Percentiles rank a stretch among this genome's conserved stretches.
phyloP scores from a whole-genome alignment of 805 yeast species.

The Vanderwaltozyma yarrowii region DNA sequence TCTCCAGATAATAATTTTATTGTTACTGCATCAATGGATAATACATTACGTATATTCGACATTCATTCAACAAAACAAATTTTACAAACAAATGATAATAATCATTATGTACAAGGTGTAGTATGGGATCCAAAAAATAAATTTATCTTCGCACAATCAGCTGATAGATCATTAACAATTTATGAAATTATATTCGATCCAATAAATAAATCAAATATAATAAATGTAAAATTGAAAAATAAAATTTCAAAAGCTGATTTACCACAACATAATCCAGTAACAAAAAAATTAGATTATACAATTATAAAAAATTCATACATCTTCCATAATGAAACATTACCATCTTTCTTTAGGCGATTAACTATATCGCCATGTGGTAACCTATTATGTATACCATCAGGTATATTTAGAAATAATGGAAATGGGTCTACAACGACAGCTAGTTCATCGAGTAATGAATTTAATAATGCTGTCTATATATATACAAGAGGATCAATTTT shows the following conservation, averaged over 20 bases:
- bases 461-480: constrained; percentile 64
- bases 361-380: constrained; percentile 87
- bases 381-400: constrained; percentile 68
- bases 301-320: constrained; percentile 18
- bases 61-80: constrained; percentile 26
- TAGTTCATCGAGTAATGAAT: no score
- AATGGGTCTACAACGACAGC: constrained; percentile 1
- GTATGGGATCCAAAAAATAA: constrained; percentile 86
- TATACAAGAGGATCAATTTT: constrained; percentile 59
- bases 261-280: constrained; percentile 1
- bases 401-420: constrained; percentile 37
- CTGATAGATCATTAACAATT: constrained; percentile 76
- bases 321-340: constrained; percentile 79
- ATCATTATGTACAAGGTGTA: constrained; percentile 91
- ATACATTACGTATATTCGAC: constrained; percentile 59
- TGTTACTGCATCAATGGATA: constrained; percentile 90
- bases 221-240: constrained; percentile 20
- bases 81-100: constrained; percentile 52
- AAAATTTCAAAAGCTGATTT: constrained; percentile 37
- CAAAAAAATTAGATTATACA: constrained; percentile 11
- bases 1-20: constrained; percentile 71
- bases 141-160: constrained; percentile 76
- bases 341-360: constrained; percentile 82
- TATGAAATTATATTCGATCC: constrained; percentile 29
- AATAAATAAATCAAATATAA: constrained; percentile 4